Evolutionary conservation across 257 asterid genomes (phyloP).

Genomic region (Primulina tabacum): DNA sequence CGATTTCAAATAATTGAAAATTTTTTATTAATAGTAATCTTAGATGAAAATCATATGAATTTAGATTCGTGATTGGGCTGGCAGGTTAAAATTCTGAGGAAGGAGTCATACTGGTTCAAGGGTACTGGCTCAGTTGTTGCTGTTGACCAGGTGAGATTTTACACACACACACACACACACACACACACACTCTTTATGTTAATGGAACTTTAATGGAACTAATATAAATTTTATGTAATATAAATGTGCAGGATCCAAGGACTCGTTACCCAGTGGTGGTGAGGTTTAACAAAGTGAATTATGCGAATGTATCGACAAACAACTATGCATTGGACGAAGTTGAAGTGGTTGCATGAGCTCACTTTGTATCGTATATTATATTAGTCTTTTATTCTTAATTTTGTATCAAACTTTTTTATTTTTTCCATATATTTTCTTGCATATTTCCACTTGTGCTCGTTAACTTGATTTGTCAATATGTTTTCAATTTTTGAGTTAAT

Average conservation of each 20-base stretch:
- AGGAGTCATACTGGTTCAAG: constrained; percentile 92
- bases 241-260: constrained; percentile 69
- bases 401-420: neutral
- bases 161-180: neutral
- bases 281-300: constrained; percentile 87
- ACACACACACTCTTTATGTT: neutral
- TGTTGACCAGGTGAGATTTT: constrained; percentile 75
- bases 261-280: constrained; percentile 91
- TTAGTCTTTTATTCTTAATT: neutral
- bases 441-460: neutral
- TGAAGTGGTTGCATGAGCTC: constrained; percentile 41
- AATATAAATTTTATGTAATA: neutral
- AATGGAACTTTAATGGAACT: neutral
- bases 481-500: too few relatives aligned
- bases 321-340: constrained; percentile 91
- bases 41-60: too few relatives aligned
- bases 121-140: constrained; percentile 87
- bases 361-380: constrained; percentile 4
- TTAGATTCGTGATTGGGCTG: neutral
- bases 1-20: too few relatives aligned
- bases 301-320: constrained; percentile 91
- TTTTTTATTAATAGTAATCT: too few relatives aligned
- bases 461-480: too few relatives aligned
- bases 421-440: neutral
- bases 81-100: constrained; percentile 88